phyloP scores from a whole-genome alignment of 2,329 filamentous ascomycete species.

The Cercospora sp. region DNA sequence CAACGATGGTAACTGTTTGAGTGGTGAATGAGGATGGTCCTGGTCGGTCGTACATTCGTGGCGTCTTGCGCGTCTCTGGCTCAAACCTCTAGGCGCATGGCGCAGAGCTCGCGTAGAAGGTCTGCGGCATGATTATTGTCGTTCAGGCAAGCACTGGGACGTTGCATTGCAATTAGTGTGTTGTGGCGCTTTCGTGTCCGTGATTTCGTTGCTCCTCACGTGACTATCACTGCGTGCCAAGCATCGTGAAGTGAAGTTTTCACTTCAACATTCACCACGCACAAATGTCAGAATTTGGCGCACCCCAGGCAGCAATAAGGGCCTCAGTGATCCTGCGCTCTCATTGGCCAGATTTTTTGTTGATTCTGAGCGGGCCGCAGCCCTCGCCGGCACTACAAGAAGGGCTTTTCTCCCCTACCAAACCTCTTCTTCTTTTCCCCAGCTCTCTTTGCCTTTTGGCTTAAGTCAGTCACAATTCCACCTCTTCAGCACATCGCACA shows the following conservation, averaged over 20 bases:
- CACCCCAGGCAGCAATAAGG: background rate
- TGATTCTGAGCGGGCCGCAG: background rate
- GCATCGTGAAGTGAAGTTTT: background rate
- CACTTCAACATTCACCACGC: background rate
- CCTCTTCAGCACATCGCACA: too few relatives aligned
- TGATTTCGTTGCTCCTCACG: background rate
- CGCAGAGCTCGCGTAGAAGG: background rate
- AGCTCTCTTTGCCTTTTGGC: slow-evolving; percentile 18
- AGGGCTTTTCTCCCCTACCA: background rate
- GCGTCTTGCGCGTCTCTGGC: background rate
- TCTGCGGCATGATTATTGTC: background rate
- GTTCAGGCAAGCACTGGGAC: background rate
- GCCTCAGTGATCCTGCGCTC: background rate
- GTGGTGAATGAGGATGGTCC: background rate
- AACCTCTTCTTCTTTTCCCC: slow-evolving; percentile 3
- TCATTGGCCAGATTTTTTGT: background rate
- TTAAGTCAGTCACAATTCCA: slow-evolving; percentile 12
- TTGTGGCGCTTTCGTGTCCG: background rate
- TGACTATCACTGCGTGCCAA: background rate
- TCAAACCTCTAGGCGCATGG: background rate
- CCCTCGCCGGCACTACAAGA: background rate
- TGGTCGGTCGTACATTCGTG: slow-evolving; percentile 6
- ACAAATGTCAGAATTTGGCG: background rate
- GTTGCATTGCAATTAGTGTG: background rate
- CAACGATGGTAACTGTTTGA: background rate